Conservation (phyloP, 306 rosid species). For the Arachis hypogaea region DNA sequence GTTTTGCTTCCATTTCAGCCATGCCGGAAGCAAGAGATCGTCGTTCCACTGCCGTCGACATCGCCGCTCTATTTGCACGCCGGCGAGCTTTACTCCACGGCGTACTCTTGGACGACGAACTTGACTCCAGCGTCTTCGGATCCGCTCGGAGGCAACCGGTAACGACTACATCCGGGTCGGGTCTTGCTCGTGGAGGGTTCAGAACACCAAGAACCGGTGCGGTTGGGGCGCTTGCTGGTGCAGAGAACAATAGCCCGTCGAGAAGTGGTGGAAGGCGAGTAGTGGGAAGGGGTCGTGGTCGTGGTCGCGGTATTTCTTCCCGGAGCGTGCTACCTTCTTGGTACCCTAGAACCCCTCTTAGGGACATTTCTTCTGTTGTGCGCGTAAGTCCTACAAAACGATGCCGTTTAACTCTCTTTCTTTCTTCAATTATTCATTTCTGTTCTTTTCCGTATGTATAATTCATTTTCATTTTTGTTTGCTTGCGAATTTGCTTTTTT, state of each 20-base stretch:
- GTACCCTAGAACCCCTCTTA: conserved; percentile 86
- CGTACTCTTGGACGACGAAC: conserved; percentile 22
- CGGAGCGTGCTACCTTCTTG: conserved; percentile 67
- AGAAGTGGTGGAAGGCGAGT: conserved; percentile 34
- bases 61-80: conserved; percentile 41
- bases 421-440: background rate
- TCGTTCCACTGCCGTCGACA: conserved; percentile 47
- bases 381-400: conserved; percentile 47
- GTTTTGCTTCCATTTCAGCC: background rate
- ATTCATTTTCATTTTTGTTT: background rate
- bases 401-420: background rate
- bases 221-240: conserved; percentile 19
- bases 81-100: conserved; percentile 40
- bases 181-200: conserved; percentile 34
- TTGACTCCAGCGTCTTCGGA: conserved; percentile 24
- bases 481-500: background rate
- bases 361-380: conserved; percentile 59
- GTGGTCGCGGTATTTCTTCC: conserved; percentile 17
- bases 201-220: conserved; percentile 31
- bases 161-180: conserved; percentile 23
- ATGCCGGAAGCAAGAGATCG: conserved; percentile 82
- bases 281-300: conserved; percentile 23
- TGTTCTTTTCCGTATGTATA: background rate
- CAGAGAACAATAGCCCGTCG: conserved; percentile 41
- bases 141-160: conserved; percentile 25